phyloP scores from a whole-genome alignment of 805 yeast genomes.

The Scheffersomyces lignosus region DNA sequence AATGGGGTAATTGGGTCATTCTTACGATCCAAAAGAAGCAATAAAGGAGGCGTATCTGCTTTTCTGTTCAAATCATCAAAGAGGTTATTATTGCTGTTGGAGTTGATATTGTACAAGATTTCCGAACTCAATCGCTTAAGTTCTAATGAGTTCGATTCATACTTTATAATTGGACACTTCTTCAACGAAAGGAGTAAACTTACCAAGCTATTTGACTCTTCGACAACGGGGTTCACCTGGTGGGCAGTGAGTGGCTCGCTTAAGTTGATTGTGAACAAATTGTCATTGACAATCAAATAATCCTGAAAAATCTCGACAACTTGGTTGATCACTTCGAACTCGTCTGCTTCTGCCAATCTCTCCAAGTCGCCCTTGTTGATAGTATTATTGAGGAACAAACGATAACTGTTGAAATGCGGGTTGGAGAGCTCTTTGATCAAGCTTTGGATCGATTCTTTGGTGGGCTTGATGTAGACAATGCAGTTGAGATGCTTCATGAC shows the following conservation, averaged over 20 bases:
- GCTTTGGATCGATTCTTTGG: slow-evolving; percentile 57
- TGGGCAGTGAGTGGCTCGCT: slow-evolving; percentile 36
- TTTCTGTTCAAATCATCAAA: slow-evolving; percentile 63
- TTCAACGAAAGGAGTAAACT: slow-evolving; percentile 72
- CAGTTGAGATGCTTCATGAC: slow-evolving; percentile 67
- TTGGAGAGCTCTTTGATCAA: slow-evolving; percentile 65
- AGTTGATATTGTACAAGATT: slow-evolving; percentile 53
- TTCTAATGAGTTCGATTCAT: slow-evolving; percentile 70
- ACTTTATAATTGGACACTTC: slow-evolving; percentile 75
- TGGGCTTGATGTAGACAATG: slow-evolving; percentile 75
- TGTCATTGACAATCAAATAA: slow-evolving; percentile 69
- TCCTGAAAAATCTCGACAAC: slow-evolving; percentile 88
- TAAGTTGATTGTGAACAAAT: slow-evolving; percentile 47
- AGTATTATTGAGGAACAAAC: slow-evolving; percentile 74
- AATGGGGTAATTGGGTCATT: slow-evolving; percentile 94
- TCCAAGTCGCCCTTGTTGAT: slow-evolving; percentile 79
- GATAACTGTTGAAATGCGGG: slow-evolving; percentile 81
- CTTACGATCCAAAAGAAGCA: slow-evolving; percentile 77
- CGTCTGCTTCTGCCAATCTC: slow-evolving; percentile 86
- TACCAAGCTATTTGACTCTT: slow-evolving; percentile 39
- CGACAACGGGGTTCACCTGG: slow-evolving; percentile 31
- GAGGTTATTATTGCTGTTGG: slow-evolving; percentile 54
- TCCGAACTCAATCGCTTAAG: slow-evolving; percentile 67
- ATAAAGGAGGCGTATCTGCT: slow-evolving; percentile 67
- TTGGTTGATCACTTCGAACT: slow-evolving; percentile 70